These are phyloP conservation scores for Fomitopsis serialis DNA, from an alignment of 768 basidiomycete genomes.

Conservation along the genomic window DNA sequence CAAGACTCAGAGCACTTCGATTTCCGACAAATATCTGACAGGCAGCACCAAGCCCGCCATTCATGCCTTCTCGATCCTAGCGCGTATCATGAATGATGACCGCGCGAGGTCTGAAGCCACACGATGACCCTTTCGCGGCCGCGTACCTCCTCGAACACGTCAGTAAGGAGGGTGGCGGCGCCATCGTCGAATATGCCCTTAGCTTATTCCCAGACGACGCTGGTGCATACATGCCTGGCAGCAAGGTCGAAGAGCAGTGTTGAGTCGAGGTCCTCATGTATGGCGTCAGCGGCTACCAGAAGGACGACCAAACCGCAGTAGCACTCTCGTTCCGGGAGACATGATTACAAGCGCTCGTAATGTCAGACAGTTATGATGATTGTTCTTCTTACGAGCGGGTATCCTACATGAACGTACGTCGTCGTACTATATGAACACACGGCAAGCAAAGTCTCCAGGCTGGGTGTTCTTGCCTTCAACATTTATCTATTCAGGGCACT, in stretches of 20 bases:
- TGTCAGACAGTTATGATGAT: too few species aligned
- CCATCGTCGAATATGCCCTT: conserved; percentile 5
- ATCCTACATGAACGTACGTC: too few species aligned
- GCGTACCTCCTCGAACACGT: conserved; percentile 10
- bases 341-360: too few species aligned
- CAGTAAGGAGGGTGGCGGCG: conserved; percentile 6
- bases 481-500: not conserved
- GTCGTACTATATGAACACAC: too few species aligned
- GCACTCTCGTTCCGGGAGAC: too few species aligned
- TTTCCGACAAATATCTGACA: not conserved
- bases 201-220: conserved; percentile 15
- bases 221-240: conserved; percentile 28
- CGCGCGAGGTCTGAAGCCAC: conserved; percentile 7
- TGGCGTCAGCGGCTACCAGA: conserved; percentile 41
- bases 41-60: not conserved
- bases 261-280: conserved; percentile 51
- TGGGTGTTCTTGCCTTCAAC: too few species aligned
- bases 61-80: conserved; percentile 12
- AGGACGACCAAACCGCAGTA: not conserved
- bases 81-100: conserved; percentile 10
- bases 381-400: too few species aligned
- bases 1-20: not conserved
- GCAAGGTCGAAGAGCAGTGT: conserved; percentile 59
- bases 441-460: too few species aligned
- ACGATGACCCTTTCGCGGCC: not conserved